These are phyloP conservation scores for Globisporangium recalcitrans DNA, from an alignment of 352 stramenopile genomes.

Conservation along the genomic window DNA sequence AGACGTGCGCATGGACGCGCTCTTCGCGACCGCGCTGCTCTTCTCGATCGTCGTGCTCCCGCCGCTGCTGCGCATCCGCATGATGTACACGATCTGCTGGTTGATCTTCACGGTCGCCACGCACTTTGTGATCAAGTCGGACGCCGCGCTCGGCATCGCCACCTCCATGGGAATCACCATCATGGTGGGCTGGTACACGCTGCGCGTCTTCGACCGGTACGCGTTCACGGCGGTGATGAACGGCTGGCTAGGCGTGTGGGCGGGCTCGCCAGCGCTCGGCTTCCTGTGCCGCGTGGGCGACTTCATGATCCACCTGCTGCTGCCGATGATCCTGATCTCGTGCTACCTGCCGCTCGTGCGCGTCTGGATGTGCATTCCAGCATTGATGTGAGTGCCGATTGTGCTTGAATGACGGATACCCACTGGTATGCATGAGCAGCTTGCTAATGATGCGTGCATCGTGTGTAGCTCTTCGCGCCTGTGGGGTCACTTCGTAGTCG, in stretches of 20 bases:
- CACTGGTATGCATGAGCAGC: background rate
- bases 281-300: conserved; percentile 55
- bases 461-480: conserved; percentile 54
- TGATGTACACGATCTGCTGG: conserved; percentile 83
- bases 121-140: conserved; percentile 39
- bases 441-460: background rate
- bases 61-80: conserved; percentile 46
- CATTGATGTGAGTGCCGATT: conserved; percentile 44
- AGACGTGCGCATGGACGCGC: conserved; percentile 36
- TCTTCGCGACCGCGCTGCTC: conserved; percentile 43
- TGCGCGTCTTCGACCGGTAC: conserved; percentile 74
- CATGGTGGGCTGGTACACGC: conserved; percentile 83
- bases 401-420: background rate
- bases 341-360: conserved; percentile 71
- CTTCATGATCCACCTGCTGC: conserved; percentile 57
- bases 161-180: conserved; percentile 81
- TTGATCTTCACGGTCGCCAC: conserved; percentile 56
- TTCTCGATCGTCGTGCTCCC: conserved; percentile 58
- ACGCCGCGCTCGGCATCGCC: conserved; percentile 60
- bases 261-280: conserved; percentile 55
- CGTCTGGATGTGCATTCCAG: conserved; percentile 78
- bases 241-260: conserved; percentile 74
- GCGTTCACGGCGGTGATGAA: conserved; percentile 71
- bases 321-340: conserved; percentile 70
- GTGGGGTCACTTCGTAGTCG: conserved; percentile 73